Percentiles rank a stretch among this genome's conserved stretches.
Conservation (phyloP, 768 basidiomycete genomes). For the Naganishia vishniacii region DNA sequence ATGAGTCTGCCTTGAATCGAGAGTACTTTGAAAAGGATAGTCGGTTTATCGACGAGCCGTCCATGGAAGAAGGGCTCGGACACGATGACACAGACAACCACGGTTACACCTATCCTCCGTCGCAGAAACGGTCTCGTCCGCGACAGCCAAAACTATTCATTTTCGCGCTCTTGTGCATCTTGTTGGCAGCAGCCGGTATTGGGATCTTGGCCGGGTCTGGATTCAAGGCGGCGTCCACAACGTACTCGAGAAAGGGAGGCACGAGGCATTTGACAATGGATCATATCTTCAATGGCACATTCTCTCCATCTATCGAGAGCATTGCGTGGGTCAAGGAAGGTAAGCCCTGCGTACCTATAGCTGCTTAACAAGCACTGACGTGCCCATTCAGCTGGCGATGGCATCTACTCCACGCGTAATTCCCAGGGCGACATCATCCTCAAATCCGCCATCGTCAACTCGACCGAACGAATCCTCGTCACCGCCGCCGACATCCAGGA, state of each 20-base stretch:
- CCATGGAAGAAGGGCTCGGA: conserved; percentile 40
- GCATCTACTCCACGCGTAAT: conserved; percentile 66
- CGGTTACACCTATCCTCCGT: conserved; percentile 27
- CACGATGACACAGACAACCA: conserved; percentile 31
- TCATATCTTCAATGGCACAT: conserved; percentile 89
- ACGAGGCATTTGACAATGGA: conserved; percentile 72
- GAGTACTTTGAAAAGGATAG: conserved; percentile 23
- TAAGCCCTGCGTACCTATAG: conserved; percentile 51
- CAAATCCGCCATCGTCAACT: conserved; percentile 67
- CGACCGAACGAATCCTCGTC: conserved; percentile 35
- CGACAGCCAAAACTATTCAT: conserved; percentile 16
- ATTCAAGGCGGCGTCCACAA: conserved; percentile 56
- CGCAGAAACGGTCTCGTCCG: neutral
- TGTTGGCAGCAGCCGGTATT: conserved; percentile 62
- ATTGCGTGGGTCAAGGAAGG: conserved; percentile 91
- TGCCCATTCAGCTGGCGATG: conserved; percentile 72
- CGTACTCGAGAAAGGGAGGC: conserved; percentile 52
- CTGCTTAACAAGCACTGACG: neutral
- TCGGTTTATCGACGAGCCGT: conserved; percentile 28
- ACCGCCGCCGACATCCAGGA: conserved; percentile 39
- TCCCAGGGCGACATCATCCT: conserved; percentile 66
- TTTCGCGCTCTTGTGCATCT: conserved; percentile 56
- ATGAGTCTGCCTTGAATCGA: conserved; percentile 16
- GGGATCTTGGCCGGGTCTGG: conserved; percentile 71
- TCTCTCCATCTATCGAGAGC: conserved; percentile 51